Percentiles rank a stretch among this genome's conserved stretches.
Evolutionary conservation across 73 alveolate species (phyloP).

Genomic region (Durusdinium trenchii): DNA sequence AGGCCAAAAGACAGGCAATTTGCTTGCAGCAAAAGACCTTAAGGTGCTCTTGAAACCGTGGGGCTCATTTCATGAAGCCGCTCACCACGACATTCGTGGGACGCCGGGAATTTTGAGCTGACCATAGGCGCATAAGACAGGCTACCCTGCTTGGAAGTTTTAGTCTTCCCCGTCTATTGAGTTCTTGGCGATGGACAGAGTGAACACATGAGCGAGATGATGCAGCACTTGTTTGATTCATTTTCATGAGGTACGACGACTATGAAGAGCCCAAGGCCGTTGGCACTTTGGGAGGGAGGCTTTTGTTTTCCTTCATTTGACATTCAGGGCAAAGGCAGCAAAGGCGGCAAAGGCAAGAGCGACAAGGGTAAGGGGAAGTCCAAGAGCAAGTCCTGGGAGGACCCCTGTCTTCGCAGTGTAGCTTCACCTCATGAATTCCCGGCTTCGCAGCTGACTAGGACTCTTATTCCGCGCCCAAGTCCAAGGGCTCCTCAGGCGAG

Average conservation of each 20-base stretch:
- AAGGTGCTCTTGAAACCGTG: too few species aligned
- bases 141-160: too few species aligned
- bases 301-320: background rate
- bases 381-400: background rate
- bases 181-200: too few species aligned
- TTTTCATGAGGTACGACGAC: background rate
- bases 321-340: background rate
- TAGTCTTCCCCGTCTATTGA: too few species aligned
- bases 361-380: constrained; percentile 4
- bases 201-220: too few species aligned
- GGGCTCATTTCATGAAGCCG: too few species aligned
- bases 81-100: too few species aligned
- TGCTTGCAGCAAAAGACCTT: too few species aligned
- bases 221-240: too few species aligned
- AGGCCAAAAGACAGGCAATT: too few species aligned
- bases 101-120: too few species aligned
- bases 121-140: too few species aligned
- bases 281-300: background rate
- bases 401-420: background rate
- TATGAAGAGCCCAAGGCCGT: constrained; percentile 10
- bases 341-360: background rate
- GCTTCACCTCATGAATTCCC: background rate
- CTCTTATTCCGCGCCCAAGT: constrained; percentile 14
- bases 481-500: constrained; percentile 16
- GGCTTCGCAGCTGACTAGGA: background rate